Evolutionary conservation across 257 asterid species (phyloP).

Genomic region (Forsythia viridissima): DNA sequence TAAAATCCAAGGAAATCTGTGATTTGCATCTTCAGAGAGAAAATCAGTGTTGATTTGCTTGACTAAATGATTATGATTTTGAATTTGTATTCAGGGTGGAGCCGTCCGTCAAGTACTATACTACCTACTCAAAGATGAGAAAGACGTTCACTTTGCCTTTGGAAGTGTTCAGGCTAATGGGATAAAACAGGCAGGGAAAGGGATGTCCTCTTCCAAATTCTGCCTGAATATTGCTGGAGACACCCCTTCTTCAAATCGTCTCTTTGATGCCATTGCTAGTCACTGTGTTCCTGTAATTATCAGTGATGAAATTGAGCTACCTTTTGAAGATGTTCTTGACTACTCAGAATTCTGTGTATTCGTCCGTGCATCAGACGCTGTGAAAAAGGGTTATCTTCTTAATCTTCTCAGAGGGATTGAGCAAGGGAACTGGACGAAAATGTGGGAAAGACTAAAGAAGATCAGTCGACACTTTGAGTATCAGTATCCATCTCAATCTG

Average conservation of each 20-base stretch:
- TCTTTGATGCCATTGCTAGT: conserved; percentile 80
- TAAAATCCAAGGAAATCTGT: background rate
- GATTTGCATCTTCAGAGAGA: no score
- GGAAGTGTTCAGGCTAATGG: conserved; percentile 69
- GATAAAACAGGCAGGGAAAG: conserved; percentile 51
- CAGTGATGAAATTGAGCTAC: conserved; percentile 85
- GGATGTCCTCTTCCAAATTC: conserved; percentile 81
- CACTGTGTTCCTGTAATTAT: conserved; percentile 90
- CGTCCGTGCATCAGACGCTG: conserved; percentile 57
- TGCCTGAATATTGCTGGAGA: conserved; percentile 89
- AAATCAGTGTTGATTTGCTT: background rate
- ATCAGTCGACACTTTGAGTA: conserved; percentile 56
- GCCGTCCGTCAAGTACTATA: conserved; percentile 66
- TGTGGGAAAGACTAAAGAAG: conserved; percentile 70
- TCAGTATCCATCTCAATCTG: conserved; percentile 57
- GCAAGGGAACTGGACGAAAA: conserved; percentile 58
- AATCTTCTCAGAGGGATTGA: conserved; percentile 60
- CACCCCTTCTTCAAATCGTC: conserved; percentile 89
- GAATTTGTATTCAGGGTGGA: conserved; percentile 62
- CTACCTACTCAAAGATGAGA: conserved; percentile 67
- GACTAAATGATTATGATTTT: conserved; percentile 6
- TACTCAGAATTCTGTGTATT: conserved; percentile 73
- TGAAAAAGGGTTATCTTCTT: conserved; percentile 64
- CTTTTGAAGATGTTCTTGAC: conserved; percentile 72
- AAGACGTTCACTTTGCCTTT: conserved; percentile 60